Evolutionary conservation across 2,329 filamentous ascomycete species (phyloP).

Genomic region (Clarireedia sp.): DNA sequence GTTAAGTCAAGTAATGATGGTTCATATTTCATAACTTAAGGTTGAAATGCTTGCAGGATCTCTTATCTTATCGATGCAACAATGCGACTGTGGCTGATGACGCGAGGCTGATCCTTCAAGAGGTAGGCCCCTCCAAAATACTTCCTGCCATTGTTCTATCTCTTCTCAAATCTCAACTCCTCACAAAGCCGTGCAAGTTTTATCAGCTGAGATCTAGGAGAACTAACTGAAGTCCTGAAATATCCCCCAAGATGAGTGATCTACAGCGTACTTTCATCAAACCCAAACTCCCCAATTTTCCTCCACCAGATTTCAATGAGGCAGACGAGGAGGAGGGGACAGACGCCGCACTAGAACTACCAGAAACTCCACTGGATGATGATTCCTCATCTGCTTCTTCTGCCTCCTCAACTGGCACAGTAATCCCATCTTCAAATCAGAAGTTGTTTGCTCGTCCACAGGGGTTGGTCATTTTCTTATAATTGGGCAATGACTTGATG

Average conservation of each 20-base stretch:
- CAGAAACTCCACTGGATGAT: conserved; percentile 40
- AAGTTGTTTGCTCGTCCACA: conserved; percentile 65
- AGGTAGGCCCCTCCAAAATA: too few relatives aligned
- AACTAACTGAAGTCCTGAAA: not conserved
- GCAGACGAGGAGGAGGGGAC: conserved; percentile 39
- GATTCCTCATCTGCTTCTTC: conserved; percentile 67
- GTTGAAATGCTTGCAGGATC: too few relatives aligned
- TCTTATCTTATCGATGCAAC: too few relatives aligned
- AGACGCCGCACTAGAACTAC: conserved; percentile 32
- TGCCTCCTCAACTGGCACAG: conserved; percentile 83
- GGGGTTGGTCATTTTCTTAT: conserved; percentile 43
- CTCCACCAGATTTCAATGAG: conserved; percentile 46
- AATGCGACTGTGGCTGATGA: too few relatives aligned
- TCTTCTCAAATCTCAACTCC: too few relatives aligned
- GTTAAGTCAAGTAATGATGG: too few relatives aligned
- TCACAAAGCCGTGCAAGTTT: too few relatives aligned
- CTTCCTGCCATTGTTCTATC: too few relatives aligned
- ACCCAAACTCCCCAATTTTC: conserved; percentile 57
- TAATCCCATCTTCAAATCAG: conserved; percentile 69
- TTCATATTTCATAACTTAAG: too few relatives aligned
- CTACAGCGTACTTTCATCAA: conserved; percentile 73
- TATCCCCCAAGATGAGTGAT: conserved; percentile 59
- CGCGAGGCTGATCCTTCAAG: too few relatives aligned
- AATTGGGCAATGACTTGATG: not conserved
- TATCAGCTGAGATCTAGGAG: too few relatives aligned